A percentile compares a stretch with the other conserved stretches of the same genome.
phyloP scores from a whole-genome alignment of 78 protist species.

The Protostelium mycophagum region DNA sequence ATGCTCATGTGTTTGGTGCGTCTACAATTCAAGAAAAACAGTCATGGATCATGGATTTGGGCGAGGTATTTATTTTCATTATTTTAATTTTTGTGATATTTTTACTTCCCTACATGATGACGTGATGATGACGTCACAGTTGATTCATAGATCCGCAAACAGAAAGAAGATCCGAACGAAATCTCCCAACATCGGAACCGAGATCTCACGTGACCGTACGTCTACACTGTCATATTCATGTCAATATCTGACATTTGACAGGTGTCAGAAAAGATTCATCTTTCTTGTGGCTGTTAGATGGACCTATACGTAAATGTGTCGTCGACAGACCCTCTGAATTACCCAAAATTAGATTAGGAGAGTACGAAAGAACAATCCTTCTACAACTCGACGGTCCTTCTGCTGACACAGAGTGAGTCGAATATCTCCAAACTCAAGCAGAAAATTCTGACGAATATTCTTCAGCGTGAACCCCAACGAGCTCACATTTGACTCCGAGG shows the following conservation, averaged over 20 bases:
- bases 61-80: neutral
- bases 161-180: neutral
- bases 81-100: neutral
- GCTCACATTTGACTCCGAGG: neutral
- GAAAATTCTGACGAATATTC: neutral
- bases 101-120: neutral
- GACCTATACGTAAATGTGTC: neutral
- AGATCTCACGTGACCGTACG: neutral
- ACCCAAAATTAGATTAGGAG: neutral
- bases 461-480: neutral
- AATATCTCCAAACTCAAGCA: neutral
- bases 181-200: neutral
- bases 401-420: neutral
- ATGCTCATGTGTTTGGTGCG: neutral
- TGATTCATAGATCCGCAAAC: too few relatives aligned
- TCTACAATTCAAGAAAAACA: neutral
- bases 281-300: neutral
- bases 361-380: neutral
- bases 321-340: neutral
- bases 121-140: too few relatives aligned
- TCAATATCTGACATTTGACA: neutral
- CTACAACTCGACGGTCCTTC: neutral
- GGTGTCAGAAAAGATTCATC: neutral
- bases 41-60: neutral
- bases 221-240: too few relatives aligned